Evolutionary conservation across 2,329 filamentous ascomycete species (phyloP), one percentile per base, ranked within the genome.

Genomic region (Colletotrichum lini): DNA sequence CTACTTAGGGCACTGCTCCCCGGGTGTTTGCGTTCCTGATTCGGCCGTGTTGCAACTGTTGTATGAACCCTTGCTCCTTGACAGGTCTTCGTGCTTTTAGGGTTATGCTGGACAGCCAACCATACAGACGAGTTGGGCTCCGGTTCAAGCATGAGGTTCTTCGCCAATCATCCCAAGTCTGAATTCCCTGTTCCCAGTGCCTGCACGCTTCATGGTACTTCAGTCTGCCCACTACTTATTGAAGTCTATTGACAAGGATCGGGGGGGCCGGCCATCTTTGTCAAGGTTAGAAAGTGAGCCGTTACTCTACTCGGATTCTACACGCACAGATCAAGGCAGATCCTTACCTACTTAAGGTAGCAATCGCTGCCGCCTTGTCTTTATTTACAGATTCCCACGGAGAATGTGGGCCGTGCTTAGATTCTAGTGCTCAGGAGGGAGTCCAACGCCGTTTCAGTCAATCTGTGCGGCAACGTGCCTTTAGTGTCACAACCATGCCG

Each of bases 21-120:
- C 35, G 12, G 30, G n/a, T 16, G 64, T n/a, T 54, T 67, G 57
- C 30, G 57, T 62, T 45, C 57, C 68, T 68, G 58, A 64, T 71
- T 68, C 58, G 68, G 50, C 35, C 26, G 23, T 52, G 47, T 52
- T 30, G 64, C 57, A n/a, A 62, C 56, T 52, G 15, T 35, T 35
- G 35, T 35, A 30, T 50, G 15, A 70, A 70, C 57, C 64, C 30
- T 61, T 57, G 57, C 49, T n/a, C 52, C n/a, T n/a, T 65, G 61
- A 64, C 53, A 53, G 66, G 45, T 65, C 57, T 40, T 10, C n/a
- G 13, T 23, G 9, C 35, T 57, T 57, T 57, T 23, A 1, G 3
- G 23, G 16, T 10, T 21, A 12, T 40, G 12, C 8, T 9, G 18
- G n/a, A 23, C 16, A 42, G 2, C 53, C 35, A 56, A 21, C 7